These are phyloP conservation scores for Dothistroma pini DNA, from an alignment of 2,329 filamentous ascomycete genomes.

Conservation along the genomic window DNA sequence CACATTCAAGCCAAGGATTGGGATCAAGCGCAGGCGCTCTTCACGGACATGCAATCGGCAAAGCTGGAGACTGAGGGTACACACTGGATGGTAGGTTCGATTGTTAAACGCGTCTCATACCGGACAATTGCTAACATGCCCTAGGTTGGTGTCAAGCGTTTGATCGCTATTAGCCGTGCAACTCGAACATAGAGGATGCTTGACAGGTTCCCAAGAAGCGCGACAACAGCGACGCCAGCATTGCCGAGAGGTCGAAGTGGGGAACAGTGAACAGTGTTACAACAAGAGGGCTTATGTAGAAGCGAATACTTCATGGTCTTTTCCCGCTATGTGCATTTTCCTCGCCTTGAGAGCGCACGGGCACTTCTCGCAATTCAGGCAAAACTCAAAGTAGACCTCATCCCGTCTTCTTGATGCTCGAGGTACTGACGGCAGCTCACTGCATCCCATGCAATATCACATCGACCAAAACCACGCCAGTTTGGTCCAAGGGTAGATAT, in stretches of 20 bases:
- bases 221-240: background rate
- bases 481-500: background rate
- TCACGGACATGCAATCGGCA: constrained; percentile 46
- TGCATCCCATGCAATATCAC: background rate
- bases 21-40: constrained; percentile 43
- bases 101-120: background rate
- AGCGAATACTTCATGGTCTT: background rate
- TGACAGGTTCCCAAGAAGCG: background rate
- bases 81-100: constrained; percentile 49
- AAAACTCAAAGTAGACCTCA: background rate
- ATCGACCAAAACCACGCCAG: too few relatives aligned
- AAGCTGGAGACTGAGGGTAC: constrained; percentile 47
- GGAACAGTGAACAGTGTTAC: background rate
- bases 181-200: constrained; percentile 18
- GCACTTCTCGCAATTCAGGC: background rate
- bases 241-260: background rate
- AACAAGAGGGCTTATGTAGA: background rate
- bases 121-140: constrained; percentile 10
- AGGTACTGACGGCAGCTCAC: background rate
- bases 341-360: background rate
- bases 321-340: background rate
- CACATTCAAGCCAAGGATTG: constrained; percentile 42
- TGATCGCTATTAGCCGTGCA: constrained; percentile 39
- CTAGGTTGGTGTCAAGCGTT: constrained; percentile 38
- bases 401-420: background rate